Conservation (phyloP, 2,329 filamentous ascomycete species). For the Paraconiothyrium sp. region DNA sequence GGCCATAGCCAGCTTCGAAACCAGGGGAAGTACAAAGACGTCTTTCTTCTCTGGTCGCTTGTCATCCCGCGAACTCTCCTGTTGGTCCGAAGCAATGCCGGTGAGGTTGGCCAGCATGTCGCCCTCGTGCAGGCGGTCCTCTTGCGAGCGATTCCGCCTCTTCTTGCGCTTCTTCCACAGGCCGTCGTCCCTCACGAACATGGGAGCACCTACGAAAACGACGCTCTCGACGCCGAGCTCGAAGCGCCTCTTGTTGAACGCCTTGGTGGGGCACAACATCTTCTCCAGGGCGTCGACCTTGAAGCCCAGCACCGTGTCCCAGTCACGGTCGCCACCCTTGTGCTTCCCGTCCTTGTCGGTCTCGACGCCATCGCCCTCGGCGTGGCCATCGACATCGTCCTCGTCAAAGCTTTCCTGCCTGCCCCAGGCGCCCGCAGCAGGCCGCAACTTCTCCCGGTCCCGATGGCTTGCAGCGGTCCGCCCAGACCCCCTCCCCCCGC, state of each 20-base stretch:
- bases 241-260: conserved; percentile 53
- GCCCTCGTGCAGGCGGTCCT: conserved; percentile 34
- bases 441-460: conserved; percentile 35
- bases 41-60: conserved; percentile 23
- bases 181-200: conserved; percentile 53
- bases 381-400: conserved; percentile 40
- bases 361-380: conserved; percentile 22
- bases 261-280: conserved; percentile 48
- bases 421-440: conserved; percentile 41
- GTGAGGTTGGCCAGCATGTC: conserved; percentile 31
- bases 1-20: conserved; percentile 53
- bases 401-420: conserved; percentile 49
- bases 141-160: conserved; percentile 37
- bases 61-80: not conserved
- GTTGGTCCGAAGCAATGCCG: conserved; percentile 30
- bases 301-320: conserved; percentile 52
- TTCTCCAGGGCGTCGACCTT: conserved; percentile 52
- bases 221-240: conserved; percentile 52
- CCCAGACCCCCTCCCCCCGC: conserved; percentile 43
- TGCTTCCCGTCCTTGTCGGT: conserved; percentile 22
- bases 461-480: conserved; percentile 37
- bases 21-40: conserved; percentile 46
- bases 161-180: conserved; percentile 51
- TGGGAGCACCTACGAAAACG: conserved; percentile 53
- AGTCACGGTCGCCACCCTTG: conserved; percentile 46